Evolutionary conservation across 495 filamentous ascomycete species (phyloP).

Genomic region (Trichoderma asperelloides): DNA sequence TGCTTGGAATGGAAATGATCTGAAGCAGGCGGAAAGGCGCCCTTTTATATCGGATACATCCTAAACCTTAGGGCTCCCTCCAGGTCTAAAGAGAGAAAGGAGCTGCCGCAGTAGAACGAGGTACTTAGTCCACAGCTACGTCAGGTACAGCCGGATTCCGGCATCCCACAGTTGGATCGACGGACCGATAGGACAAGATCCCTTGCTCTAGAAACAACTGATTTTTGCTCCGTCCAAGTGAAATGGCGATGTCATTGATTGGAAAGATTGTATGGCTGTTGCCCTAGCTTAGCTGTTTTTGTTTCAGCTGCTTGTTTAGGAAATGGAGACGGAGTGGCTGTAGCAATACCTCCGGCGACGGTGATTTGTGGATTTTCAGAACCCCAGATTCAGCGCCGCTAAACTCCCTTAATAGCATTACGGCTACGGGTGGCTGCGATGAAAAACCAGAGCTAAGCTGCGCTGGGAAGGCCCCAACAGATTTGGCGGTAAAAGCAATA

Average conservation of each 20-base stretch:
- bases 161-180: background rate
- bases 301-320: constrained; percentile 5
- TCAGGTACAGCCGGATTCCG: background rate
- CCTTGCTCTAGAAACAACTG: background rate
- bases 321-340: background rate
- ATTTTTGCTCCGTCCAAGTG: background rate
- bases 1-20: background rate
- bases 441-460: background rate
- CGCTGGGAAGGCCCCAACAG: background rate
- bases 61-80: background rate
- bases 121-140: background rate
- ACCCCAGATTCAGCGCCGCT: constrained; percentile 1
- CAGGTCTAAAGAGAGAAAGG: no score
- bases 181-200: background rate
- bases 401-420: background rate
- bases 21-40: background rate
- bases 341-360: background rate
- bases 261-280: background rate
- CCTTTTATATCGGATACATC: background rate
- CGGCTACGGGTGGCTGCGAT: background rate
- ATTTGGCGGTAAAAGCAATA: background rate
- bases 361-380: background rate
- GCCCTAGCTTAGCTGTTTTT: background rate
- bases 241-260: background rate
- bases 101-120: no score